Conservation (phyloP, 2,329 filamentous ascomycete species). For the Colletotrichum falcatum region DNA sequence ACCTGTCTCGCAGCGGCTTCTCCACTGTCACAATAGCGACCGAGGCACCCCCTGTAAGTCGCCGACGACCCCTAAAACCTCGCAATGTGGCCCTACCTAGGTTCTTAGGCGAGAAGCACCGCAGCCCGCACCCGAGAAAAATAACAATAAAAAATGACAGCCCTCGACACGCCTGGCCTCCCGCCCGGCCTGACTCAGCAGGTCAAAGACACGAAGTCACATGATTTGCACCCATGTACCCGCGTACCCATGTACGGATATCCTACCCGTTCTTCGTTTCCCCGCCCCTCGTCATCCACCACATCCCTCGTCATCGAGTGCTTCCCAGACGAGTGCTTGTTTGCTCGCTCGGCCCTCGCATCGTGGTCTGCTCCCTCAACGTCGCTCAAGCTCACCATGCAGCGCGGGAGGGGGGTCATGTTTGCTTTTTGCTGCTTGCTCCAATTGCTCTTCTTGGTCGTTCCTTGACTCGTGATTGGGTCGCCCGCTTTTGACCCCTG, state of each 20-base stretch:
- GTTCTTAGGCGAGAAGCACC: too few relatives aligned
- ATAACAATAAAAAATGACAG: not conserved
- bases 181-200: conserved; percentile 39
- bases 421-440: conserved; percentile 27
- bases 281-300: too few relatives aligned
- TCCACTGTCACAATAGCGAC: conserved; percentile 23
- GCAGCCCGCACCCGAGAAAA: too few relatives aligned
- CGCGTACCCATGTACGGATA: not conserved
- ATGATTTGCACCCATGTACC: not conserved
- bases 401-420: not conserved
- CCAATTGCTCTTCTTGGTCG: conserved; percentile 28
- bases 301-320: too few relatives aligned
- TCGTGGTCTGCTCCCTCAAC: not conserved
- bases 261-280: too few relatives aligned
- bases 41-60: not conserved
- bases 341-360: too few relatives aligned
- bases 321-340: too few relatives aligned
- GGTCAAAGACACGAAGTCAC: conserved; percentile 40
- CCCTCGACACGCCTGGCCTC: conserved; percentile 27
- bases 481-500: not conserved
- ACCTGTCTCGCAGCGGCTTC: conserved; percentile 25
- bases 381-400: not conserved
- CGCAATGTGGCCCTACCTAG: not conserved
- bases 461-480: conserved; percentile 15
- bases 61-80: conserved; percentile 22